Evolutionary conservation across 495 filamentous ascomycete genomes (phyloP), one percentile per base, ranked within the genome.

Genomic region (Chaetomium tenue): DNA sequence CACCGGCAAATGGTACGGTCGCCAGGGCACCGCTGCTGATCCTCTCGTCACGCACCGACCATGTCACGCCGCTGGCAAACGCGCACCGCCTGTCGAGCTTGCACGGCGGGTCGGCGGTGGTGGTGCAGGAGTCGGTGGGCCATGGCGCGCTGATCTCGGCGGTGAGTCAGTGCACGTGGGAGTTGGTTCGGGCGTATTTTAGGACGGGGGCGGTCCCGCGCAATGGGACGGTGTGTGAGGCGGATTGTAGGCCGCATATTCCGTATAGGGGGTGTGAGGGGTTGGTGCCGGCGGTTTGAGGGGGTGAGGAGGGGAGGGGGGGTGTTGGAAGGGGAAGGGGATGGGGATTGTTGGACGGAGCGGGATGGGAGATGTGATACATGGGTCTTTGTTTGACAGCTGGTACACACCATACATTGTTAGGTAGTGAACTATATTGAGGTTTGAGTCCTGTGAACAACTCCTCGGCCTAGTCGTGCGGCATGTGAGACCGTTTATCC

Each of bases 61-160:
- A 73, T 6, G 74, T 73, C 22, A 77, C 75, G 64, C 74, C 75
- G 51, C 58, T 67, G 42, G 48, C 20, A 0, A 74, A 72, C 63
- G 75, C 75, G 0, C 59, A 63, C 22, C 55, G 58, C 52, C 69
- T 77, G 67, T 62, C 72, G 8, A 16, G 23, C 13, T 30, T 52
- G 22, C 73, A 76, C 59, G 39, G 64, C 0, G 71, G 70, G 5
- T 61, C 74, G 5, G 57, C 60, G 0, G 71, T 77, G 18, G 63
- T 77, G 42, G 33, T 68, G 42, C 74, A 75, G 69, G 66, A 72
- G 18, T 66, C 50, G 11, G 47, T 63, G 23, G 75, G 75, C 12
- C 75, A 77, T 54, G 65, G 59, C 30, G 66, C 74, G 30, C 6
- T 74, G 13, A 12, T 28, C 0, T 37, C 57, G 13, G 66, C 66